Evolutionary conservation across 1,284 basidiomycete species (phyloP), one percentile per base, ranked within the genome.

Genomic region (Agaricales sp.): DNA sequence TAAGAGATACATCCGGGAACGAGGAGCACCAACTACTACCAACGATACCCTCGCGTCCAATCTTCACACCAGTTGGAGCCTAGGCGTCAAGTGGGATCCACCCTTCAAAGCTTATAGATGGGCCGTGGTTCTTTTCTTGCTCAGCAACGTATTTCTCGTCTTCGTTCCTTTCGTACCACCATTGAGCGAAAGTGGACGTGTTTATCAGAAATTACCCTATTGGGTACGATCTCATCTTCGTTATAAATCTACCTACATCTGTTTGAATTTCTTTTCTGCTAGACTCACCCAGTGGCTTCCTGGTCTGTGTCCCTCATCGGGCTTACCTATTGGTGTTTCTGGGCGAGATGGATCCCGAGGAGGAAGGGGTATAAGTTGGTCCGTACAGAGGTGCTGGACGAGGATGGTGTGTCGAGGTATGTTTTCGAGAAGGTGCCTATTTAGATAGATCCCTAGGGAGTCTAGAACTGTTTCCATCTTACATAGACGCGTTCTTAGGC

Each of bases 141-240:
- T 79, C 14, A 78, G 80, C 1, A 85, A 85, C 53, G 30, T 82
- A 16, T 83, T 82, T 58, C 67, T 86, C 24, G 63, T 76, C 14
- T 55, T 70, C 22, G 73, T 77, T 2, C 82, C 82, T 0, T 64
- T 82, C 50, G 65, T 84, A 20, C 81, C 82, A 2, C 82, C 82
- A 1, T 59, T 65, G 0, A 58, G 64, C 4, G 77, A 72, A 2
- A 66, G 69, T n/a, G 39, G 39, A 6, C 64, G 62, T 48, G 68
- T 73, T 0, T 86, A 84, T 55, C 65, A 72, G 23, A 59, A 64
- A 46, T 65, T 86, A 20, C 82, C 82, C 2, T 85, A 85, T 57
- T 85, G 75, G 69, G 81, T 82, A 54, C 57, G 78, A 61, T 23
- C 2, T 25, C 16, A 14, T 46, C 47, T 52, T 37, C 46, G 22